phyloP scores from a whole-genome alignment of 352 stramenopile species.

The Pythium scleroteichum region DNA sequence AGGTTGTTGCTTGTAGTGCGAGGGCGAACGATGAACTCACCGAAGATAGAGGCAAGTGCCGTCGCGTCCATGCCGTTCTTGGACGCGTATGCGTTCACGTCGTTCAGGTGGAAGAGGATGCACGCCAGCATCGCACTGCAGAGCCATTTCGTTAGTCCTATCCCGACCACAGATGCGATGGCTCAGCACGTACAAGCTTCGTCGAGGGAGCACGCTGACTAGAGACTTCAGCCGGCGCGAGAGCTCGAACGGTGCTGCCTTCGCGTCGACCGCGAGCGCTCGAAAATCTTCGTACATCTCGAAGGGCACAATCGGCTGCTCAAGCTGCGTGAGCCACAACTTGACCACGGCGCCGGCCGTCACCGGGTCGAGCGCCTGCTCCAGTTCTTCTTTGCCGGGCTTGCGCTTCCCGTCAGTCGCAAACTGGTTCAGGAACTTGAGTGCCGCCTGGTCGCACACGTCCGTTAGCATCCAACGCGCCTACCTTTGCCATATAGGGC shows the following conservation, averaged over 20 bases:
- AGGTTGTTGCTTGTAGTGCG: slow-evolving; percentile 11
- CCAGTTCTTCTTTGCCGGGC: slow-evolving; percentile 61
- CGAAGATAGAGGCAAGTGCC: slow-evolving; percentile 51
- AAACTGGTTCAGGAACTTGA: slow-evolving; percentile 73
- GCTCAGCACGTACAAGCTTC: slow-evolving; percentile 53
- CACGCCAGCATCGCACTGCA: slow-evolving; percentile 65
- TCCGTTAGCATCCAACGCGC: background rate
- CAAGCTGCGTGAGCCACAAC: slow-evolving; percentile 64
- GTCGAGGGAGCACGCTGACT: slow-evolving; percentile 54
- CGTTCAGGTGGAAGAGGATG: slow-evolving; percentile 81
- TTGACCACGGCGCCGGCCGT: slow-evolving; percentile 64
- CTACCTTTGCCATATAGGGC: background rate
- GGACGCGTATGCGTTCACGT: slow-evolving; percentile 75
- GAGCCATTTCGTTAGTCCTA: background rate
- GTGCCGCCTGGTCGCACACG: slow-evolving; percentile 23
- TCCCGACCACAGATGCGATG: background rate
- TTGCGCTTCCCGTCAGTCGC: slow-evolving; percentile 37
- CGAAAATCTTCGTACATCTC: slow-evolving; percentile 65
- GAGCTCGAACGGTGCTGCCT: slow-evolving; percentile 51
- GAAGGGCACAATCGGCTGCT: slow-evolving; percentile 66
- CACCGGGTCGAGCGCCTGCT: slow-evolving; percentile 52
- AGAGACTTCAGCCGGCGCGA: slow-evolving; percentile 59
- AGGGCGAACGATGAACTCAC: slow-evolving; percentile 55
- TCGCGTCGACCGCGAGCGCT: slow-evolving; percentile 41
- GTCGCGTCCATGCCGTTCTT: slow-evolving; percentile 74